Conservation (phyloP, 116 monocot genomes). For the Papilionanthe hybrid region DNA sequence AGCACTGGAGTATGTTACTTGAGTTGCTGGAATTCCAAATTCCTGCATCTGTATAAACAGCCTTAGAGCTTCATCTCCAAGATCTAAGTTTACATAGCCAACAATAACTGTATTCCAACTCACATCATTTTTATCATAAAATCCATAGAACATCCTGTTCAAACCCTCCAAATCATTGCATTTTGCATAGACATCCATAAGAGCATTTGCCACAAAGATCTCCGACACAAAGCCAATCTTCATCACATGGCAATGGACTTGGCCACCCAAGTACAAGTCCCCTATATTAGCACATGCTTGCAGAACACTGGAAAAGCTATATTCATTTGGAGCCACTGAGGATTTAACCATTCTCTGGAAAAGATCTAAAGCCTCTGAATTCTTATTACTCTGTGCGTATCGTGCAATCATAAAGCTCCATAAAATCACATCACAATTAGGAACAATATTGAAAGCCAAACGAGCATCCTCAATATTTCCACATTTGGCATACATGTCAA, state of each 20-base stretch:
- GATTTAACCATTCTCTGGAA: constrained; percentile 47
- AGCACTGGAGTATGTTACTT: constrained; percentile 82
- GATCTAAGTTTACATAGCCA: constrained; percentile 58
- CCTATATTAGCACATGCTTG: constrained; percentile 65
- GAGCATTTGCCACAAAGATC: constrained; percentile 68
- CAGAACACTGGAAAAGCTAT: constrained; percentile 67
- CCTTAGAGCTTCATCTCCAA: constrained; percentile 51
- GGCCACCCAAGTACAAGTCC: constrained; percentile 34
- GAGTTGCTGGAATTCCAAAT: constrained; percentile 36
- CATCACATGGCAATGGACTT: constrained; percentile 54
- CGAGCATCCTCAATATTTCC: constrained; percentile 67
- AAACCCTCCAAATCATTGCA: constrained; percentile 47
- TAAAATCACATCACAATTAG: constrained; percentile 41
- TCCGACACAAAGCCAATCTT: constrained; percentile 61
- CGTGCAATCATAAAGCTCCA: constrained; percentile 86
- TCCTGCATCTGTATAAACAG: constrained; percentile 57
- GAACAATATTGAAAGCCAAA: constrained; percentile 43
- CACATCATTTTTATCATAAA: constrained; percentile 58
- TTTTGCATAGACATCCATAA: constrained; percentile 80
- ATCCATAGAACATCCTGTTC: constrained; percentile 34
- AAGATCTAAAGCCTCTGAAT: constrained; percentile 55
- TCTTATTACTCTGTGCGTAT: constrained; percentile 51
- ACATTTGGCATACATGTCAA: constrained; percentile 86
- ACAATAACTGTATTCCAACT: constrained; percentile 81
- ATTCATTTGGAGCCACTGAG: constrained; percentile 64